phyloP scores from a whole-genome alignment of 768 basidiomycete species.

The Pilatotrama ljubarskyi region DNA sequence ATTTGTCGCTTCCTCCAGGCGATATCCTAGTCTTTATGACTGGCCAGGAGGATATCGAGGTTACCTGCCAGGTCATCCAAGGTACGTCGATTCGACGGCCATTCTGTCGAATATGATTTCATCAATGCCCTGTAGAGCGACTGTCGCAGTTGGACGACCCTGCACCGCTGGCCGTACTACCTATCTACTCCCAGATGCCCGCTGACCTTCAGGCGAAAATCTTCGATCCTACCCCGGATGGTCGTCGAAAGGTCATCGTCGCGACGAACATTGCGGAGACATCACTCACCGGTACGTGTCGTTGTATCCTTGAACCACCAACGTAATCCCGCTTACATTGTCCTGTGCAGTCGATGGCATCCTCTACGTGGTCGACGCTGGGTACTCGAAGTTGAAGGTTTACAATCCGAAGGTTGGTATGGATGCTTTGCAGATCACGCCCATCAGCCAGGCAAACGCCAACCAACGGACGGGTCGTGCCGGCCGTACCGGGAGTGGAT shows the following conservation, averaged over 20 bases:
- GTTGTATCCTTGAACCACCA: neutral
- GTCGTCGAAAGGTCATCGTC: constrained; percentile 94
- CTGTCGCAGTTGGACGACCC: constrained; percentile 91
- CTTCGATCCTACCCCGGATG: constrained; percentile 91
- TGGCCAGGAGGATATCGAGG: constrained; percentile 98
- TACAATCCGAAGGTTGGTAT: constrained; percentile 99
- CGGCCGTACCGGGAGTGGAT: constrained; percentile 93
- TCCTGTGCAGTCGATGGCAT: constrained; percentile 84
- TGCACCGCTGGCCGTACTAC: constrained; percentile 83
- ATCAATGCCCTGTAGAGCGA: constrained; percentile 60
- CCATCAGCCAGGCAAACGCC: constrained; percentile 98
- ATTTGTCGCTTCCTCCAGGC: constrained; percentile 87
- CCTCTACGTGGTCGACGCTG: constrained; percentile 93
- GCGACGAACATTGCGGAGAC: constrained; percentile 99
- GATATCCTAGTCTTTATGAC: constrained; percentile 99
- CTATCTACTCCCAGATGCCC: constrained; percentile 99
- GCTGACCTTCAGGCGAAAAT: constrained; percentile 98
- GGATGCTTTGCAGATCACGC: constrained; percentile 98
- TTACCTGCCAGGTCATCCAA: constrained; percentile 91
- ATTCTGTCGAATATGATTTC: no score
- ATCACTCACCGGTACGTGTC: constrained; percentile 75
- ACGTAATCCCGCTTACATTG: neutral
- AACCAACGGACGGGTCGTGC: constrained; percentile 96
- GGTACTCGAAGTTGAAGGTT: constrained; percentile 96
- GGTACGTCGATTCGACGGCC: no score